These are phyloP conservation scores for Solanum pinnatisectum DNA, from an alignment of 257 asterid genomes.

Conservation along the genomic window DNA sequence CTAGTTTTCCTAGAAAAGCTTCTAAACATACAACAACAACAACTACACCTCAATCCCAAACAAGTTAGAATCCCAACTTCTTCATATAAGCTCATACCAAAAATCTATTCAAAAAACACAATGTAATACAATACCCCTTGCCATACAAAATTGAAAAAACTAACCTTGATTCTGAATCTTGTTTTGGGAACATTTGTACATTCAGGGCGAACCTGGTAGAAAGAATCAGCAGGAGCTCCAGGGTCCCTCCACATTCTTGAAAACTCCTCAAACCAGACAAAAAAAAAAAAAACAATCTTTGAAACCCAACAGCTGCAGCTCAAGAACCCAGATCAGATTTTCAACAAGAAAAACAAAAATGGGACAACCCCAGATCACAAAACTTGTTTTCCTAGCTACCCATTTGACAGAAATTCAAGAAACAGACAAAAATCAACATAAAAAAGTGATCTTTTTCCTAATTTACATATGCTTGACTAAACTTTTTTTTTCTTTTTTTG, in stretches of 20 bases:
- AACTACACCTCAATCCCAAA: not conserved
- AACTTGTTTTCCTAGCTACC: slow-evolving; percentile 6
- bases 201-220: slow-evolving; percentile 75
- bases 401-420: slow-evolving; percentile 7
- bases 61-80: not conserved
- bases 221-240: slow-evolving; percentile 83
- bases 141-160: not conserved
- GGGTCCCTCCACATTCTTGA: slow-evolving; percentile 65
- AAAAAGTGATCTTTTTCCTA: not conserved
- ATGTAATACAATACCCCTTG: not conserved
- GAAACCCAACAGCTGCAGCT: slow-evolving; percentile 5
- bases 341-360: slow-evolving; percentile 7
- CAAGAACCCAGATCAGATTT: slow-evolving; percentile 24
- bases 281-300: not conserved
- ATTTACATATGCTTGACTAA: not conserved
- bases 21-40: not conserved
- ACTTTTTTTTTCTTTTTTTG: not conserved
- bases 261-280: not conserved
- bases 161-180: slow-evolving; percentile 92
- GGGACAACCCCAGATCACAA: slow-evolving; percentile 16
- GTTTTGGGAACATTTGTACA: slow-evolving; percentile 72
- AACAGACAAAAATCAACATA: not conserved
- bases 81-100: not conserved
- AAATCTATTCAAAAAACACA: not conserved
- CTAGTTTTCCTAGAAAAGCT: not conserved